These are phyloP conservation scores for Aureobasidium zeae DNA, from an alignment of 2,329 filamentous ascomycete species.

Conservation along the genomic window DNA sequence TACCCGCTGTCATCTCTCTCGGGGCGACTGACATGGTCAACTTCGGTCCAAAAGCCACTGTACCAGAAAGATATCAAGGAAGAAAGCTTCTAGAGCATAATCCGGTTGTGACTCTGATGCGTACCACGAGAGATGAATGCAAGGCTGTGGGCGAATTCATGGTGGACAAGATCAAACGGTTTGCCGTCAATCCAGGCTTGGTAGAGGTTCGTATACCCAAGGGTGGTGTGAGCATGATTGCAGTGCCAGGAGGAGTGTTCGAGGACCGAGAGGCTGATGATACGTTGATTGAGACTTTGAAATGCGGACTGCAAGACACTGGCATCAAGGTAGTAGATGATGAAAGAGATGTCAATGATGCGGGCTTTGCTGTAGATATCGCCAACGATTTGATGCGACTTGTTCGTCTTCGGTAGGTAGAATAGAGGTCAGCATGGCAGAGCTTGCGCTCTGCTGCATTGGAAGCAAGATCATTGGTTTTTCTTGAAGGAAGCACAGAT, in stretches of 20 bases:
- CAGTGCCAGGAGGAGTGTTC: constrained; percentile 45
- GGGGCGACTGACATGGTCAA: constrained; percentile 53
- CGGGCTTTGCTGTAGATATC: constrained; percentile 40
- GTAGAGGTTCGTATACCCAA: constrained; percentile 52
- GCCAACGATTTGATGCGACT: constrained; percentile 27
- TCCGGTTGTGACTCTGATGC: constrained; percentile 55
- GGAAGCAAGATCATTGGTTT: too few species aligned
- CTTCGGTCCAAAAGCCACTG: constrained; percentile 48
- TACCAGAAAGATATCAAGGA: constrained; percentile 46
- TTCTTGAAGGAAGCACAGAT: too few species aligned
- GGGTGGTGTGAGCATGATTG: constrained; percentile 53
- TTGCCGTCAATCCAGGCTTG: constrained; percentile 32
- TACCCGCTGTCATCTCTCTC: constrained; percentile 47
- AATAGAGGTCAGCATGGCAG: too few species aligned
- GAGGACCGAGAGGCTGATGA: constrained; percentile 41
- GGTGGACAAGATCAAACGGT: constrained; percentile 41
- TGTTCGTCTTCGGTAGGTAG: too few species aligned
- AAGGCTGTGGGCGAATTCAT: constrained; percentile 48
- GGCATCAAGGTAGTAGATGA: constrained; percentile 44
- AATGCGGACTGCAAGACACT: constrained; percentile 39
- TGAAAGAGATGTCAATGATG: constrained; percentile 48
- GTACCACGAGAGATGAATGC: constrained; percentile 52
- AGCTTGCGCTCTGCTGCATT: too few species aligned
- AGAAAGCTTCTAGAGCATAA: constrained; percentile 57
- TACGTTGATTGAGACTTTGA: constrained; percentile 40